Evolutionary conservation across 1,284 basidiomycete genomes (phyloP), one percentile per base, ranked within the genome.

Genomic region (Puccinia horiana): DNA sequence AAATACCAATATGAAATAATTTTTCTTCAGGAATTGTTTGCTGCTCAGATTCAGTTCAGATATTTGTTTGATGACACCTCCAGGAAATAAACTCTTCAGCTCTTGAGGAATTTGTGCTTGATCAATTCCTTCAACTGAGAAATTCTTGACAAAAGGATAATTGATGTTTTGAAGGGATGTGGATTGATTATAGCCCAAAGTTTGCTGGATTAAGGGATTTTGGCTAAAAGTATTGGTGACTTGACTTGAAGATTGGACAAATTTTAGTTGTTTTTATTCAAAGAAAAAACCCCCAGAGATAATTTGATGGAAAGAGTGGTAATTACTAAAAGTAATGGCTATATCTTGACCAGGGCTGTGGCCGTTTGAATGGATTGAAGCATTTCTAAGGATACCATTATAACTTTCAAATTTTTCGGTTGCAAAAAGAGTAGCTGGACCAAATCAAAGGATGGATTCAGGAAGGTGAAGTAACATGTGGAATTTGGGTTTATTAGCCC

Each of bases 391-490:
- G n/a, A n/a, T n/a, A n/a, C n/a, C n/a, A n/a, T n/a, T n/a, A n/a
- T n/a, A n/a, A n/a, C n/a, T n/a, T n/a, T n/a, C n/a, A n/a, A n/a
- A n/a, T n/a, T n/a, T n/a, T n/a, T n/a, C 42, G 1, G 70, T 73
- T 16, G 70, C 70, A 49, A 73, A 47, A 23, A 73, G 49, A 49
- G 23, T 32, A n/a, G 61, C 61, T 32, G 61, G 61, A 32, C 61
- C 61, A 52, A 73, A 49, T 9, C 69, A 12, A 4, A 44, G n/a
- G 16, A 86, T 81, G 32, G 85, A 84, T 12, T 76, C 72, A 42
- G 47, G 40, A 44, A 72, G 47, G n/a, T 72, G 69, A 29, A 72
- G 40, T 40, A 72, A 40, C 69, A 72, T 72, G n/a, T 72, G 69
- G 37, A 72, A 72, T 49, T 72, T 72, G 37, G 69, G 8, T 44